A percentile compares a stretch with the other conserved stretches of the same genome.
phyloP scores from a whole-genome alignment of 345 rosid species.

The Zanthoxylum bungeanum region DNA sequence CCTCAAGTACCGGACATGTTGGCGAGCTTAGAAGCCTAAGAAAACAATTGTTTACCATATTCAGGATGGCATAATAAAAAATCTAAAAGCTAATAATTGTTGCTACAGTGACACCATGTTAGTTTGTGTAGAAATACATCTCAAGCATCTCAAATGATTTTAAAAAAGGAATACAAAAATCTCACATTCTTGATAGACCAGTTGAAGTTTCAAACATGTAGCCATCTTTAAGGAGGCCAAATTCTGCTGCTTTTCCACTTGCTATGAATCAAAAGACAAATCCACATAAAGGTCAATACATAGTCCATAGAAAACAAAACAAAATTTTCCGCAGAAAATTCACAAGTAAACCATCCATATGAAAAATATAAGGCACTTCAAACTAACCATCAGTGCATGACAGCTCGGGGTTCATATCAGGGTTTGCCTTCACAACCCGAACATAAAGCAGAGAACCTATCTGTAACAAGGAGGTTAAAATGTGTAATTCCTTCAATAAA shows the following conservation, averaged over 20 bases:
- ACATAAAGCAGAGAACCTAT: conserved; percentile 69
- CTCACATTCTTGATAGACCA: conserved; percentile 80
- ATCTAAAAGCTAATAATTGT: background rate
- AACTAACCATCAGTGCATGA: conserved; percentile 71
- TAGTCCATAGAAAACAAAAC: background rate
- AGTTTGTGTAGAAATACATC: background rate
- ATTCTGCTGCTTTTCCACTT: conserved; percentile 75
- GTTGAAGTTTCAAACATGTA: conserved; percentile 84
- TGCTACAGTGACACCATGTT: background rate
- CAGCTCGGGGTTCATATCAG: conserved; percentile 69
- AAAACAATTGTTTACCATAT: background rate
- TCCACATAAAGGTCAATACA: conserved; percentile 3
- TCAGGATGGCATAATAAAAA: background rate
- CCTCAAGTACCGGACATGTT: conserved; percentile 72
- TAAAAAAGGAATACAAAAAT: background rate
- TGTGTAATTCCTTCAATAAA: background rate
- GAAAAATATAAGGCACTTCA: conserved; percentile 1
- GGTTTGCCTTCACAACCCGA: conserved; percentile 74
- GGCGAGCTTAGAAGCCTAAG: conserved; percentile 72
- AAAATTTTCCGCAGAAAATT: background rate
- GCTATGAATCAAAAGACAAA: conserved; percentile 34
- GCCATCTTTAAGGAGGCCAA: conserved; percentile 71
- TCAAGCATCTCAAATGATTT: background rate
- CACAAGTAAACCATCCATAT: background rate
- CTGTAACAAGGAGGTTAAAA: conserved; percentile 31